phyloP scores from a whole-genome alignment of 768 basidiomycete species.

The Artomyces pyxidatus region DNA sequence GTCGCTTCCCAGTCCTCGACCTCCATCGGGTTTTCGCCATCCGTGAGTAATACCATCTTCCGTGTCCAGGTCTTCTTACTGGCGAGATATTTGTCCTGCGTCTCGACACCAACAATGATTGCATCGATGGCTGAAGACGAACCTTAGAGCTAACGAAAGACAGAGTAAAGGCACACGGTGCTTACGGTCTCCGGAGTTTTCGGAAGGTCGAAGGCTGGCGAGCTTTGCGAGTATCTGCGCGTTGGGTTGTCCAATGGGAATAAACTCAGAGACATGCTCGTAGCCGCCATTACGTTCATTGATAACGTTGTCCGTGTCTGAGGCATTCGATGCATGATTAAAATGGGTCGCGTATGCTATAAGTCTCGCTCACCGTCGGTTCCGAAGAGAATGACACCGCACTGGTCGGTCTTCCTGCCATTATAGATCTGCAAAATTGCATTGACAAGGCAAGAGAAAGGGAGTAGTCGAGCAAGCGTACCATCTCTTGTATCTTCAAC shows the following conservation, averaged over 20 bases:
- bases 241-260: conserved; percentile 61
- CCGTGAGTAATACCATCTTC: conserved; percentile 77
- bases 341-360: not conserved
- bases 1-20: conserved; percentile 70
- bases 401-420: conserved; percentile 88
- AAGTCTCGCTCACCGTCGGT: conserved; percentile 47
- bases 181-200: conserved; percentile 59
- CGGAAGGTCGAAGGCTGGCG: conserved; percentile 49
- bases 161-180: conserved; percentile 1
- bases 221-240: conserved; percentile 58
- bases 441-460: conserved; percentile 1
- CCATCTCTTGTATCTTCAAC: conserved; percentile 89
- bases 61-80: conserved; percentile 80
- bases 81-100: conserved; percentile 57
- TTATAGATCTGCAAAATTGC: conserved; percentile 64
- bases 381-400: conserved; percentile 86
- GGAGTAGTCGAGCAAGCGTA: conserved; percentile 19
- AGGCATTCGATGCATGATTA: not conserved
- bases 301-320: conserved; percentile 62
- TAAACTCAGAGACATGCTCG: conserved; percentile 63
- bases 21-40: conserved; percentile 71
- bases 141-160: conserved; percentile 1
- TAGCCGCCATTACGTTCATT: conserved; percentile 59
- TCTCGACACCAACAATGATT: conserved; percentile 78
- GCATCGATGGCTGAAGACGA: conserved; percentile 65